These are phyloP conservation scores for Hamamelis virginiana DNA, from an alignment of 164 flowering plant genomes.

Conservation along the genomic window DNA sequence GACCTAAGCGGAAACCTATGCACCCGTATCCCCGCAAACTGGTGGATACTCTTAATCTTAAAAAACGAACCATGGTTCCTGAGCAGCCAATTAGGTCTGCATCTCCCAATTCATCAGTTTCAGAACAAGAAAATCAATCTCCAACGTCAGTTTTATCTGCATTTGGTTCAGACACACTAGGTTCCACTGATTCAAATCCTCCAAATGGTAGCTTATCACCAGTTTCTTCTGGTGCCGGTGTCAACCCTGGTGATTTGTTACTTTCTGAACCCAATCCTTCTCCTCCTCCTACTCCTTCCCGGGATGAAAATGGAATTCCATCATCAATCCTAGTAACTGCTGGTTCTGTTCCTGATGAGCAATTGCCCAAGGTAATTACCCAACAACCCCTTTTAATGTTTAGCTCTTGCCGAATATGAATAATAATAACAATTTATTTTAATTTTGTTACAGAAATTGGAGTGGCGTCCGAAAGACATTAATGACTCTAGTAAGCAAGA, in stretches of 20 bases:
- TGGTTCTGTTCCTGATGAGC: slow-evolving; percentile 22
- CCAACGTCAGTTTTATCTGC: slow-evolving; percentile 34
- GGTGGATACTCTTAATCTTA: slow-evolving; percentile 18
- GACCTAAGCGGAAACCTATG: slow-evolving; percentile 80
- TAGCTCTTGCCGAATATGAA: neutral
- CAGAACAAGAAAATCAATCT: slow-evolving; percentile 42
- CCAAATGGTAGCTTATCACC: slow-evolving; percentile 22
- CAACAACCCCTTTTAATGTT: neutral
- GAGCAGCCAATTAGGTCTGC: slow-evolving; percentile 30
- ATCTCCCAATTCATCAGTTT: slow-evolving; percentile 37
- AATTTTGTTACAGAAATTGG: slow-evolving; percentile 29
- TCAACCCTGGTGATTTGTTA: slow-evolving; percentile 8
- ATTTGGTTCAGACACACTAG: slow-evolving; percentile 23
- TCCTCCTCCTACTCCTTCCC: slow-evolving; percentile 1
- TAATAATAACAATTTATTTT: neutral
- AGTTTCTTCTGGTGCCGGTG: slow-evolving; percentile 33
- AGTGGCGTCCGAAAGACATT: slow-evolving; percentile 19
- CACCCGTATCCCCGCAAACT: slow-evolving; percentile 89
- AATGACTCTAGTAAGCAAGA: slow-evolving; percentile 17
- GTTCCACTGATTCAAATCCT: slow-evolving; percentile 20
- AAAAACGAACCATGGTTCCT: slow-evolving; percentile 19
- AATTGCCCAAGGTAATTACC: slow-evolving; percentile 32
- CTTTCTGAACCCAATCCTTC: slow-evolving; percentile 13
- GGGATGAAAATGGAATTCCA: slow-evolving; percentile 28
- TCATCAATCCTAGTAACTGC: slow-evolving; percentile 13